Conservation (phyloP, 2,329 filamentous ascomycete genomes). For the Fusarium virguliforme region DNA sequence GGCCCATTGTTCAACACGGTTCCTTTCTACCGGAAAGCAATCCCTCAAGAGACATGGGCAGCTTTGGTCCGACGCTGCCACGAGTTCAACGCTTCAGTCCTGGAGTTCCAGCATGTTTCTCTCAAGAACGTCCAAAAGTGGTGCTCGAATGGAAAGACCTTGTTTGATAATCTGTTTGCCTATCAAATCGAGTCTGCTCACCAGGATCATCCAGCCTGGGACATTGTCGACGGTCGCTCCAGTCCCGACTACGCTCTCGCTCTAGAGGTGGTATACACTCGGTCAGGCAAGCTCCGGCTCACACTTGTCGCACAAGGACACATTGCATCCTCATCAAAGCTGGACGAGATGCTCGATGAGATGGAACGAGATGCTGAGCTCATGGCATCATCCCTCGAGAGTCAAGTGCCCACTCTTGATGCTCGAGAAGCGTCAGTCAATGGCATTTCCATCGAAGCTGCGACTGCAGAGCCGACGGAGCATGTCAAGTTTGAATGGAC, state of each 20-base stretch:
- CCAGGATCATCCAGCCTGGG: constrained; percentile 67
- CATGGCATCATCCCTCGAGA: constrained; percentile 27
- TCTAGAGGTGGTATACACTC: constrained; percentile 76
- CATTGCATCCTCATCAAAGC: constrained; percentile 52
- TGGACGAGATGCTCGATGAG: constrained; percentile 57
- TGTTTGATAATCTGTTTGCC: constrained; percentile 88
- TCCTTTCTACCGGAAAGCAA: constrained; percentile 73
- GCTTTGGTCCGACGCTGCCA: constrained; percentile 77
- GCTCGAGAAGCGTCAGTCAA: background rate
- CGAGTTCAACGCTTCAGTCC: constrained; percentile 75
- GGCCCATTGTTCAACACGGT: constrained; percentile 94
- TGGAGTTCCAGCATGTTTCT: constrained; percentile 81
- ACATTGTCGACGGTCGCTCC: constrained; percentile 62
- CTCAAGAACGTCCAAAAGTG: constrained; percentile 87
- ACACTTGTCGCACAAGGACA: constrained; percentile 72
- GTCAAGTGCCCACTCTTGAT: constrained; percentile 24
- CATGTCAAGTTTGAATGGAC: constrained; percentile 72
- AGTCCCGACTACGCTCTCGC: constrained; percentile 82
- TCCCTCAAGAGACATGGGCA: constrained; percentile 68
- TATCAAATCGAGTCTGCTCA: constrained; percentile 73
- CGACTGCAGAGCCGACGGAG: constrained; percentile 54
- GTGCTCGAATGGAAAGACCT: constrained; percentile 71
- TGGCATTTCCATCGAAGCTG: background rate
- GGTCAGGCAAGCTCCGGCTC: constrained; percentile 66
- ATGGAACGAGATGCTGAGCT: constrained; percentile 53